These are phyloP conservation scores for Chaetomidium leptoderma DNA, from an alignment of 495 filamentous ascomycete genomes.

Conservation along the genomic window DNA sequence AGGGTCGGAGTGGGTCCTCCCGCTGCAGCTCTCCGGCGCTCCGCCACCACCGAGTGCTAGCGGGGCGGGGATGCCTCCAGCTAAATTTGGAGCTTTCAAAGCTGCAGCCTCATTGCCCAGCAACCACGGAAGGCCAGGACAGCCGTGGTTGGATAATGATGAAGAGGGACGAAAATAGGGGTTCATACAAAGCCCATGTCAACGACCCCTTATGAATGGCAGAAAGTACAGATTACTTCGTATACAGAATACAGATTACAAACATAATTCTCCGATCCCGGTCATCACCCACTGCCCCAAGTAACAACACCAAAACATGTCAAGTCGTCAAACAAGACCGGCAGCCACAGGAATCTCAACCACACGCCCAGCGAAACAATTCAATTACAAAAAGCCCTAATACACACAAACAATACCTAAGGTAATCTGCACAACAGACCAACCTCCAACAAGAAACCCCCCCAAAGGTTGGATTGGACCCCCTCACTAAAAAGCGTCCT, in stretches of 20 bases:
- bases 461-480: background rate
- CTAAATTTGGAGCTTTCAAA: background rate
- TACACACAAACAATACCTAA: background rate
- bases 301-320: background rate
- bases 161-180: too few relatives aligned
- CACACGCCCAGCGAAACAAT: background rate
- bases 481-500: conserved; percentile 60
- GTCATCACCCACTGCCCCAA: background rate
- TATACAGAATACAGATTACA: too few relatives aligned
- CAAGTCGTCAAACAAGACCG: too few relatives aligned
- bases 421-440: background rate
- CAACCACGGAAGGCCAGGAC: too few relatives aligned
- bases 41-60: background rate
- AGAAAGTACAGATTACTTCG: too few relatives aligned
- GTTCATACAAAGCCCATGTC: too few relatives aligned
- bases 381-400: conserved; percentile 7
- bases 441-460: background rate
- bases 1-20: background rate
- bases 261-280: too few relatives aligned
- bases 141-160: too few relatives aligned
- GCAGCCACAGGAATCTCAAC: too few relatives aligned
- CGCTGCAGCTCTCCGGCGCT: background rate
- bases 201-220: too few relatives aligned
- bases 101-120: too few relatives aligned
- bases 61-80: background rate